These are phyloP conservation scores for Cnidoscolus chayamansa DNA, from an alignment of 441 rosid species.

Conservation along the genomic window DNA sequence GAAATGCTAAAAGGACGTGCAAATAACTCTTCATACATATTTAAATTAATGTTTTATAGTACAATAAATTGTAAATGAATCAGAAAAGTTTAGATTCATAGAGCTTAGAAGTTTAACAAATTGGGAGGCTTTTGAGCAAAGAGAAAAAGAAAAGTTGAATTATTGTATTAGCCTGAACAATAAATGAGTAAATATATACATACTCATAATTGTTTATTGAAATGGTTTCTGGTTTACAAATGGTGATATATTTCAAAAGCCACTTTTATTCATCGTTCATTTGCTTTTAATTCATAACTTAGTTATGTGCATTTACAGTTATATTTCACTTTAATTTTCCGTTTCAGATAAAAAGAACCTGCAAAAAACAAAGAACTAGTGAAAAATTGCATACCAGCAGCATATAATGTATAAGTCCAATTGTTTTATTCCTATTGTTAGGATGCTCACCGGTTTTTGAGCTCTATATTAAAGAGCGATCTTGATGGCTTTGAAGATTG, in stretches of 20 bases:
- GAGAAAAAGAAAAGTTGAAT: background rate
- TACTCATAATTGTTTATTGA: background rate
- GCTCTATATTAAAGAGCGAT: background rate
- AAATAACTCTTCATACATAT: background rate
- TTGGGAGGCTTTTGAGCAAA: background rate
- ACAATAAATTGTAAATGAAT: background rate
- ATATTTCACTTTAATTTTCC: background rate
- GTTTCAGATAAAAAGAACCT: background rate
- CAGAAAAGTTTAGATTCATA: background rate
- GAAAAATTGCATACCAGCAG: too few relatives aligned
- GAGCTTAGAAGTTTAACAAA: background rate
- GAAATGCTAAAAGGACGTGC: background rate
- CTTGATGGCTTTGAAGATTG: conserved; percentile 4
- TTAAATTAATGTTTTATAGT: background rate
- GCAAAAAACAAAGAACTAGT: too few relatives aligned
- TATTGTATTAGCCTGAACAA: background rate
- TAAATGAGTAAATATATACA: background rate
- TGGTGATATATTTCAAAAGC: background rate
- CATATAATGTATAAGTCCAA: background rate
- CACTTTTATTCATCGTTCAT: background rate
- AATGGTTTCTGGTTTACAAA: background rate
- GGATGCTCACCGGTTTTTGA: background rate
- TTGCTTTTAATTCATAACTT: background rate
- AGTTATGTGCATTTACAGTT: background rate
- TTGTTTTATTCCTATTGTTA: background rate